Evolutionary conservation across 306 rosid genomes (phyloP).

Genomic region (Prunus mume): DNA sequence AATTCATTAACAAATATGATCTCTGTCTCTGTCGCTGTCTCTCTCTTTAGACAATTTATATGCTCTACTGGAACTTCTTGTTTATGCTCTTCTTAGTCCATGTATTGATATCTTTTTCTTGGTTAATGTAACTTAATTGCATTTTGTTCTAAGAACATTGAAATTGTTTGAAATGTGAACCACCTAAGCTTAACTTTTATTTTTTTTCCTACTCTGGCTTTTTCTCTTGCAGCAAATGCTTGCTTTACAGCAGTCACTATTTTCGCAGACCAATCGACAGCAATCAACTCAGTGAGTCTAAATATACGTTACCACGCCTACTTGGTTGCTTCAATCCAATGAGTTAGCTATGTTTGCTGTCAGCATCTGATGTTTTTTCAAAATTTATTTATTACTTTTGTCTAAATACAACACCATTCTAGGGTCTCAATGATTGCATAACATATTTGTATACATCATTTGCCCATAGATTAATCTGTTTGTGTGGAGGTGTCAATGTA

Average conservation of each 20-base stretch:
- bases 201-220: background rate
- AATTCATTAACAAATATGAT: background rate
- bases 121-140: background rate
- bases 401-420: background rate
- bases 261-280: conserved; percentile 45
- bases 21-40: background rate
- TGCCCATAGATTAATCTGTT: background rate
- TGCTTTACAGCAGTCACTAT: conserved; percentile 44
- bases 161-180: background rate
- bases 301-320: background rate
- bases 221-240: conserved; percentile 49
- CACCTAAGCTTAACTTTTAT: background rate
- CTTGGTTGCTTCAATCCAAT: conserved; percentile 1
- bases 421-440: background rate
- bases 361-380: background rate
- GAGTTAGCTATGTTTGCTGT: background rate
- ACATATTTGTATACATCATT: background rate
- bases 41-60: background rate
- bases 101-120: background rate
- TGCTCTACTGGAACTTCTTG: background rate
- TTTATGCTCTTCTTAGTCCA: background rate
- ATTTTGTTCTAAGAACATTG: background rate
- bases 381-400: background rate
- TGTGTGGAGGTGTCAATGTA: background rate
- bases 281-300: conserved; percentile 48